Evolutionary conservation across 2,329 filamentous ascomycete genomes (phyloP).

Genomic region (Phialophora chinensis): DNA sequence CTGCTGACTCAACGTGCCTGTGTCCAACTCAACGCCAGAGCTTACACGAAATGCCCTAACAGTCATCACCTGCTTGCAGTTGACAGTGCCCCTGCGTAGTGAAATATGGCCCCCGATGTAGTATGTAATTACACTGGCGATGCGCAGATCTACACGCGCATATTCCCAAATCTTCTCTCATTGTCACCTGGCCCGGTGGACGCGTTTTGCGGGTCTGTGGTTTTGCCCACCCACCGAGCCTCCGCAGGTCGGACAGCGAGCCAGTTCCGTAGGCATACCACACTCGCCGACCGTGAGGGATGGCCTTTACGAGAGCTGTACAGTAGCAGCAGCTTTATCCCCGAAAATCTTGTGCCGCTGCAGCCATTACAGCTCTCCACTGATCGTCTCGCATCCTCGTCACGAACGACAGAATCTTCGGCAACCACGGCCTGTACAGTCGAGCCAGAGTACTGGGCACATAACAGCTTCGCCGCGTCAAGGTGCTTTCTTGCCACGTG

Average conservation of each 20-base stretch:
- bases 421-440: slow-evolving; percentile 44
- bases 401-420: too few relatives aligned
- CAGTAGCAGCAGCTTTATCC: slow-evolving; percentile 62
- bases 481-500: neutral
- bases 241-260: too few relatives aligned
- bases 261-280: too few relatives aligned
- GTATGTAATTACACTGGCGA: neutral
- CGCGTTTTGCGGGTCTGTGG: too few relatives aligned
- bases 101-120: neutral
- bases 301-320: slow-evolving; percentile 61
- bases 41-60: neutral
- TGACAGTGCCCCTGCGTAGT: too few relatives aligned
- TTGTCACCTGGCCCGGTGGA: too few relatives aligned
- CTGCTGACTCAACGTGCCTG: neutral
- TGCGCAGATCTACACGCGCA: slow-evolving; percentile 36
- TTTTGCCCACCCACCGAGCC: too few relatives aligned
- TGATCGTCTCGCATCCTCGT: slow-evolving; percentile 58
- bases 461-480: neutral
- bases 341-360: slow-evolving; percentile 59
- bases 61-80: neutral
- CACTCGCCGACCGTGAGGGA: too few relatives aligned
- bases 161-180: slow-evolving; percentile 43
- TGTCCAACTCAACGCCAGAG: neutral
- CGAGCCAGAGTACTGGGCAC: slow-evolving; percentile 2
- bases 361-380: slow-evolving; percentile 56